Evolutionary conservation across 805 yeast genomes (phyloP), one percentile per base, ranked within the genome.

Genomic region (Barnettozyma wickerhamii): DNA sequence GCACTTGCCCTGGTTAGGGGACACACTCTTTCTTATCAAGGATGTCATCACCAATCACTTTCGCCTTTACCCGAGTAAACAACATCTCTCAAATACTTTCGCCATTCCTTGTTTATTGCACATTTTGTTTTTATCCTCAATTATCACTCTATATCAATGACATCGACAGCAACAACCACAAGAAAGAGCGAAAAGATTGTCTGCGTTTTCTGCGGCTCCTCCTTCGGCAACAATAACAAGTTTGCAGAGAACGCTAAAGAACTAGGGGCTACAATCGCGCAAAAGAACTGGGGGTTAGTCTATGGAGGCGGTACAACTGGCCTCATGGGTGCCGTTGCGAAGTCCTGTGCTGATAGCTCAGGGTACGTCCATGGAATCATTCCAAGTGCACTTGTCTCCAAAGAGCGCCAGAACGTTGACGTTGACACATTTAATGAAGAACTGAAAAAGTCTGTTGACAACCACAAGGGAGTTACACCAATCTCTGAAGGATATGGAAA

Each of bases 281-380:
- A 60, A 17, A 66, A 68, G 38, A 69, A 74, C 41, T 85, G 87
- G 81, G 87, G 87, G 4, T 65, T 87, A 30, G 91, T 87, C 9
- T 87, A 88, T 54, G 95, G 96, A 35, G 96, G 96, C 30, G 95
- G 96, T 17, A 80, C 91, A 26, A 83, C 89, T 2, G 91, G 93
- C 4, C 59, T 85, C 37, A 85, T 85, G 90, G 93, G 93, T 10
- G 69, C 76, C 4, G 77, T 85, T 42, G 90, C 91, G 9, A 71
- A 75, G 41, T 72, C 84, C 36, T 71, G 58, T 20, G 40, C 46
- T 14, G 59, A 58, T 21, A 69, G 64, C 33, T 75, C 75, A 10
- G 89, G 87, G 4, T 73, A 76, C 43, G 95, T 86, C 28, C 88
- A 84, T 51, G 96, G 95, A 6, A 74, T 87, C 51, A 87, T 88